Evolutionary conservation across 768 basidiomycete species (phyloP), one percentile per base, ranked within the genome.

Genomic region (Phanerodontia chrysosporium): DNA sequence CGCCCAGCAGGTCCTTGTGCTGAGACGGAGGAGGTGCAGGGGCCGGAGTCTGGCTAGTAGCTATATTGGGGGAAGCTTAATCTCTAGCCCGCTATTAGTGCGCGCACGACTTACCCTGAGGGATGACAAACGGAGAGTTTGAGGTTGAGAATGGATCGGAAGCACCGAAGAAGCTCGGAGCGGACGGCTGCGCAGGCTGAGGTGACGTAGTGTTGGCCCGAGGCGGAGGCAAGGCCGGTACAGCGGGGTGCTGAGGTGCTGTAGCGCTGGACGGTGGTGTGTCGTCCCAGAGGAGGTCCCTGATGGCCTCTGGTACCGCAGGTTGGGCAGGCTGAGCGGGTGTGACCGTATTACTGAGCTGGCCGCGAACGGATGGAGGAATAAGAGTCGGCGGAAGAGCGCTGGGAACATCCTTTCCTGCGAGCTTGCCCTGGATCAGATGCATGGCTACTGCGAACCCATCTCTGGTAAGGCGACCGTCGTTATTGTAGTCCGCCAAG

Each of bases 371-470:
- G 1, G 89, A 84, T 1, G 95, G 95, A 7, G 97, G 97, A 6
- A 97, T 71, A 48, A 98, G 77, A 32, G 85, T 81, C 36, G 72
- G 73, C 3, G 94, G 92, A 28, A 99, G 76, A n/a, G 73, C 69
- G 0, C 77, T 66, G 0, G 93, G 92, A 46, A 97, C 73, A 2
- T 90, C 87, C 61, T 83, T 84, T 18, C 96, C 95, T 7, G 83
- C 79, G 9, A 97, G 74, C 71, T 88, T 93, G 67, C 82, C 82
- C 72, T 92, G 90, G 66, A 99, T 98, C 35, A 99, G 81, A 73
- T 96, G 84, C 85, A 95, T 85, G 3, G 95, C 97, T 46, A 98
- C 88, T 8, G 97, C 96, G 72, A 99, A 98, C 14, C 94, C 92
- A 51, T 98, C 95, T 54, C 86, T 82, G 2, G 87, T 94, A 49